phyloP scores from a whole-genome alignment of 805 yeast species.

The Spathaspora arborariae region DNA sequence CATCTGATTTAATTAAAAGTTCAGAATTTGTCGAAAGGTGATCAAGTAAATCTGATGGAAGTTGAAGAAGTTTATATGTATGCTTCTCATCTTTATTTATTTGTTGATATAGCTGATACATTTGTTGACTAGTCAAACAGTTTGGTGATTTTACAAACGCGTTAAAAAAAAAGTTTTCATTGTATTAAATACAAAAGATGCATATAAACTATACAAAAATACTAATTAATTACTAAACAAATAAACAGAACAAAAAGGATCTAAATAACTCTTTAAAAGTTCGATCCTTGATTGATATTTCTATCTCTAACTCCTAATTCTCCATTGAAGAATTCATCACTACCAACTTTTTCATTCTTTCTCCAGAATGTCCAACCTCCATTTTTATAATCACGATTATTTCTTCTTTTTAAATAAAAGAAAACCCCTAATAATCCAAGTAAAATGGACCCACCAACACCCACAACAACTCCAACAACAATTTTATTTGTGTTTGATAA shows the following conservation, averaged over 20 bases:
- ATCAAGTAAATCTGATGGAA: slow-evolving; percentile 45
- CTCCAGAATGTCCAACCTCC: slow-evolving; percentile 49
- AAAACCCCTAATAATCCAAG: slow-evolving; percentile 31
- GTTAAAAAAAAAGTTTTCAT: background rate
- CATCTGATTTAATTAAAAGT: slow-evolving; percentile 32
- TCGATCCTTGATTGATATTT: slow-evolving; percentile 44
- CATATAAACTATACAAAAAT: background rate
- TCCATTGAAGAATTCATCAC: slow-evolving; percentile 40
- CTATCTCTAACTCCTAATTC: slow-evolving; percentile 47
- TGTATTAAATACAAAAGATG: background rate
- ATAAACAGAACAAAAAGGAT: background rate
- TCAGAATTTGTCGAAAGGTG: slow-evolving; percentile 27
- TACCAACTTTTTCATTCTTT: slow-evolving; percentile 39
- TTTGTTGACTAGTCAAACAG: background rate
- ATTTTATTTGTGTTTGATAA: slow-evolving; percentile 40
- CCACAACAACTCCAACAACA: slow-evolving; percentile 46
- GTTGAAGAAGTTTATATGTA: slow-evolving; percentile 48
- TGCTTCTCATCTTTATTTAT: slow-evolving; percentile 9
- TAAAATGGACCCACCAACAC: slow-evolving; percentile 42
- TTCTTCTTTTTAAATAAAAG: slow-evolving; percentile 33
- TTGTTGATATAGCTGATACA: slow-evolving; percentile 13
- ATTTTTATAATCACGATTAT: slow-evolving; percentile 22
- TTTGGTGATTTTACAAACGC: background rate
- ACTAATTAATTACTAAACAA: background rate
- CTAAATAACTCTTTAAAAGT: slow-evolving; percentile 21